Percentiles rank a stretch among this genome's conserved stretches.
Evolutionary conservation across 1,139 yeast genomes (phyloP).

Genomic region (Candida gigantensis): DNA sequence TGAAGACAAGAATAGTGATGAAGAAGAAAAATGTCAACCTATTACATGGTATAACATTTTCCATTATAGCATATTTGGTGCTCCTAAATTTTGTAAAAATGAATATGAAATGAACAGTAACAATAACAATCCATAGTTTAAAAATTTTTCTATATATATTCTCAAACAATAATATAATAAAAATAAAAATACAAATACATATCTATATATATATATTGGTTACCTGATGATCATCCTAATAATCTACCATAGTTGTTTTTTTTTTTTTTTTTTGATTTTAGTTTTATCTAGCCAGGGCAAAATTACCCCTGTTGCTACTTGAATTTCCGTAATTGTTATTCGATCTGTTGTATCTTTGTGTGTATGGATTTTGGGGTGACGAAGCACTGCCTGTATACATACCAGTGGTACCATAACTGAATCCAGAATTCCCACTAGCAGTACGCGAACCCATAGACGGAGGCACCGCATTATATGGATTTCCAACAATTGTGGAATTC

Average conservation of each 20-base stretch:
- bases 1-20: slow-evolving; percentile 15
- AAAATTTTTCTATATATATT: not conserved
- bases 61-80: slow-evolving; percentile 50
- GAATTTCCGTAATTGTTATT: too few relatives aligned
- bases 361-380: slow-evolving; percentile 13
- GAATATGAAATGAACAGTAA: not conserved
- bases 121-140: not conserved
- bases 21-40: slow-evolving; percentile 37
- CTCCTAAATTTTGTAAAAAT: slow-evolving; percentile 40
- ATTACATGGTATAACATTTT: slow-evolving; percentile 52
- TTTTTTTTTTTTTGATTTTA: not conserved
- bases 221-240: not conserved
- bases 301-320: too few relatives aligned
- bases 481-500: slow-evolving; percentile 46
- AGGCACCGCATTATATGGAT: slow-evolving; percentile 33
- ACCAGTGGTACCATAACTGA: slow-evolving; percentile 15
- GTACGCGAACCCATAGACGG: slow-evolving; percentile 3
- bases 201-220: slow-evolving; percentile 1
- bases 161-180: not conserved
- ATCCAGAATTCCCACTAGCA: slow-evolving; percentile 11
- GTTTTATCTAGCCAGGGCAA: too few relatives aligned
- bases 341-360: slow-evolving; percentile 2
- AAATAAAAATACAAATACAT: not conserved
- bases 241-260: not conserved
- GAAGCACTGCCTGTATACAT: slow-evolving; percentile 13